Evolutionary conservation across 148 eudicot genomes (phyloP).

Genomic region (Rhododendron ovatum): DNA sequence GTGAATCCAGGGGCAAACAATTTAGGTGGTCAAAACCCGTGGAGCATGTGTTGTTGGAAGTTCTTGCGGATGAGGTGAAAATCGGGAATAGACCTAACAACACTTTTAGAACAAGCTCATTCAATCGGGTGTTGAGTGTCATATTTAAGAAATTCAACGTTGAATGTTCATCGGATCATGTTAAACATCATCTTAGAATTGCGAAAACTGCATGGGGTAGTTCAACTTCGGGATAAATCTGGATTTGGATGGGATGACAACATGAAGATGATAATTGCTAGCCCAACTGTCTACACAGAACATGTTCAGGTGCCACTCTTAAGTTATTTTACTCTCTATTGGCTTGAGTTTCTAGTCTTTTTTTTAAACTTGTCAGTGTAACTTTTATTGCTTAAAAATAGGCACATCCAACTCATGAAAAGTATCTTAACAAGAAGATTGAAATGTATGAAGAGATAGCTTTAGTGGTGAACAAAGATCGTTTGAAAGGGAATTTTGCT

Average conservation of each 20-base stretch:
- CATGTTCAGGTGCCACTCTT: neutral
- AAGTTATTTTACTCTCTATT: neutral
- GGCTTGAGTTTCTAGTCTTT: too few species aligned
- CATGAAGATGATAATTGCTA: too few species aligned
- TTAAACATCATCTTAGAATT: neutral
- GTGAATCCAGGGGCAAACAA: neutral
- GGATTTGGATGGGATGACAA: too few species aligned
- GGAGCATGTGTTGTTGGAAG: neutral
- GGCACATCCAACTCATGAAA: neutral
- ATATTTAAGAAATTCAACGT: neutral
- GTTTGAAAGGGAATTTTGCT: neutral
- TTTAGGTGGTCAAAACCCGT: neutral
- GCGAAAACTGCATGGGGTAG: neutral
- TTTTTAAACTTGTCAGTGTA: too few species aligned
- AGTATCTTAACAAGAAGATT: neutral
- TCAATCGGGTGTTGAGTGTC: neutral
- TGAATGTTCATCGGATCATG: neutral
- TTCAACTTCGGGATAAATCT: too few species aligned
- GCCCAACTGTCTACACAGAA: neutral
- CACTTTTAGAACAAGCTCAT: neutral
- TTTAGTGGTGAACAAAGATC: neutral
- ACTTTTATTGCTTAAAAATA: too few species aligned
- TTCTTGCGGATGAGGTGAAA: neutral
- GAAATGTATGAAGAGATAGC: neutral
- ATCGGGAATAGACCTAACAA: neutral